Evolutionary conservation across 2,329 filamentous ascomycete genomes (phyloP).

Genomic region (Periconia sp.): DNA sequence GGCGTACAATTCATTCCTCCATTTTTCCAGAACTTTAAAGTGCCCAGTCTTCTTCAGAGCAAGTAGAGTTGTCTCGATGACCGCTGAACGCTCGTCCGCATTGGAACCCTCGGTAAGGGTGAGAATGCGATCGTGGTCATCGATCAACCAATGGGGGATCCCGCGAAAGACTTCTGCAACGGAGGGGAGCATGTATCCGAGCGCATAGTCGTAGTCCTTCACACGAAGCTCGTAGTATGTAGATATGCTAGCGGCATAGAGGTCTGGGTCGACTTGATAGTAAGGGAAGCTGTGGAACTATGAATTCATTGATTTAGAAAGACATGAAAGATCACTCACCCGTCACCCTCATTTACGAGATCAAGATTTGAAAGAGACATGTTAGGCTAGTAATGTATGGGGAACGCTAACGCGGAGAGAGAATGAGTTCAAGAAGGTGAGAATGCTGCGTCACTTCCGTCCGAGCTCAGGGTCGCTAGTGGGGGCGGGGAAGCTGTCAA

Average conservation of each 20-base stretch:
- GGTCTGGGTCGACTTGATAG: constrained; percentile 63
- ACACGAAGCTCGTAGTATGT: constrained; percentile 71
- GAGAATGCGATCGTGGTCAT: constrained; percentile 66
- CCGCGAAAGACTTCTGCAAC: constrained; percentile 65
- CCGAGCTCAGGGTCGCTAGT: constrained; percentile 13
- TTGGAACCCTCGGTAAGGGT: constrained; percentile 66
- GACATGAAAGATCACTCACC: constrained; percentile 34
- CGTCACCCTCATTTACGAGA: constrained; percentile 64
- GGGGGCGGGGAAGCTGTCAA: constrained; percentile 30
- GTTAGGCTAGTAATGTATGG: background rate
- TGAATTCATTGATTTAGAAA: constrained; percentile 3
- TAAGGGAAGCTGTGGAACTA: constrained; percentile 73
- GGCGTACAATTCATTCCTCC: constrained; percentile 51
- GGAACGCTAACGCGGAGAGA: background rate
- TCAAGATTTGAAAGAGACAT: constrained; percentile 58
- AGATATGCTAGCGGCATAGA: constrained; percentile 60
- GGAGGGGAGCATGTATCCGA: constrained; percentile 66
- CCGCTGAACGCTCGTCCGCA: constrained; percentile 66
- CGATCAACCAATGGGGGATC: constrained; percentile 66
- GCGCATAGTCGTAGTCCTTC: constrained; percentile 63
- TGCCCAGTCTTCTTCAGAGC: constrained; percentile 73
- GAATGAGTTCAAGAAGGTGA: background rate
- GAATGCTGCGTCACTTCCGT: constrained; percentile 16
- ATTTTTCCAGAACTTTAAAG: constrained; percentile 71
- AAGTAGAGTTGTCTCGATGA: constrained; percentile 63